phyloP scores from a whole-genome alignment of 495 filamentous ascomycete genomes.

The Hypoxylon trugodes region DNA sequence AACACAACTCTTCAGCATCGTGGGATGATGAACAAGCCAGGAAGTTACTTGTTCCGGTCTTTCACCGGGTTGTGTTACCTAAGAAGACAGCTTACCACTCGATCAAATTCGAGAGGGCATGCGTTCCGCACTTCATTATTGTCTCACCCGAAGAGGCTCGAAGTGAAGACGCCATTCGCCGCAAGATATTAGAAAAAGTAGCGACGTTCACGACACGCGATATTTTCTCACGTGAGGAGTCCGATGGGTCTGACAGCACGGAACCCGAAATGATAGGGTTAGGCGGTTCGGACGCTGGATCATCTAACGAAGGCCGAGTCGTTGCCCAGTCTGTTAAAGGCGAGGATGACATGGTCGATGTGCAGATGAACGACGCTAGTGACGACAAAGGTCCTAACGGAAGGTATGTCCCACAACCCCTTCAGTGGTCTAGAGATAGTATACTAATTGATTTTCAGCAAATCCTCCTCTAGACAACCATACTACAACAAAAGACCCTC shows the following conservation, averaged over 20 bases:
- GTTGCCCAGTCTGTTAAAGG: conserved; percentile 81
- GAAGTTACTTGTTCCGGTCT: conserved; percentile 78
- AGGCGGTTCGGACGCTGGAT: conserved; percentile 76
- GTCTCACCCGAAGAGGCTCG: conserved; percentile 60
- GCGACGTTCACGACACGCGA: conserved; percentile 54
- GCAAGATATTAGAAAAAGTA: conserved; percentile 59
- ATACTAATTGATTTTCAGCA: conserved; percentile 10
- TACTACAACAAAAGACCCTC: conserved; percentile 49
- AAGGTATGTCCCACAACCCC: conserved; percentile 40
- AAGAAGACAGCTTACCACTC: conserved; percentile 26
- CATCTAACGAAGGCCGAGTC: conserved; percentile 72
- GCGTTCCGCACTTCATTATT: conserved; percentile 61
- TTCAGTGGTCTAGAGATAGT: background rate
- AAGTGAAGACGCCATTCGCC: conserved; percentile 58
- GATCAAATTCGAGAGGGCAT: conserved; percentile 30
- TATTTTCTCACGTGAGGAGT: conserved; percentile 56
- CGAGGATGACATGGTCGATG: conserved; percentile 90
- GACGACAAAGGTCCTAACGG: conserved; percentile 25
- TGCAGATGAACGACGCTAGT: conserved; percentile 77
- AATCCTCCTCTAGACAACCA: background rate
- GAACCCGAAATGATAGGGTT: conserved; percentile 78
- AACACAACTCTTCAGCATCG: conserved; percentile 61
- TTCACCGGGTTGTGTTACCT: conserved; percentile 64
- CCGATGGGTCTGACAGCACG: conserved; percentile 57
- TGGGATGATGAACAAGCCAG: conserved; percentile 73